A percentile compares a stretch with the other conserved stretches of the same genome.
phyloP scores from a whole-genome alignment of 305 asterid species.

The Rubia peregrina region DNA sequence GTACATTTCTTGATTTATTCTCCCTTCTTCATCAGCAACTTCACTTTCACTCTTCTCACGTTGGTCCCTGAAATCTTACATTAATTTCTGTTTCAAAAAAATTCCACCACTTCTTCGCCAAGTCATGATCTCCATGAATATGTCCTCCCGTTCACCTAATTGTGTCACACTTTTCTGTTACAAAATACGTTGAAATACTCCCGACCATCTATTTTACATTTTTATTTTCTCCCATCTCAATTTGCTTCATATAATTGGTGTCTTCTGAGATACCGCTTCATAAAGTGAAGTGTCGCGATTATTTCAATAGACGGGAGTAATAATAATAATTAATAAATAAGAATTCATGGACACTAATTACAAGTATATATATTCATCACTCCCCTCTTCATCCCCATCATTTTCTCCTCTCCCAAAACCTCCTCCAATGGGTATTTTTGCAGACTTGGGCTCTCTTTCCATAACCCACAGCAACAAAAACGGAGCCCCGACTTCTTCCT shows the following conservation, averaged over 20 bases:
- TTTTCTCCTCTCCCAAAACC: not conserved
- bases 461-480: conserved; percentile 7
- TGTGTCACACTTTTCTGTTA: too few species aligned
- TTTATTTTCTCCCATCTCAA: too few species aligned
- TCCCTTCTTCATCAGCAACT: conserved; percentile 11
- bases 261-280: too few species aligned
- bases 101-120: conserved; percentile 14
- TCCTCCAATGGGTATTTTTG: conserved; percentile 20
- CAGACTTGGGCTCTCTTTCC: conserved; percentile 19
- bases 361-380: conserved; percentile 11
- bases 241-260: too few species aligned
- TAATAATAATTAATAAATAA: too few species aligned
- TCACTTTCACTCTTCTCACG: not conserved
- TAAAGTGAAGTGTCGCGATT: too few species aligned
- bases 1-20: conserved; percentile 1
- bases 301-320: too few species aligned
- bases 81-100: not conserved
- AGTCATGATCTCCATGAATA: conserved; percentile 22
- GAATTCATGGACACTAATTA: conserved; percentile 11
- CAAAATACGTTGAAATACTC: too few species aligned
- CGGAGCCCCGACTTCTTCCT: conserved; percentile 4
- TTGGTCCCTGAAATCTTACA: conserved; percentile 17
- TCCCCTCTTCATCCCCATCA: conserved; percentile 9
- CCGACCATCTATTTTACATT: too few species aligned
- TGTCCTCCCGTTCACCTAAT: not conserved